phyloP scores from a whole-genome alignment of 306 rosid species.

The Rosa multiflora region DNA sequence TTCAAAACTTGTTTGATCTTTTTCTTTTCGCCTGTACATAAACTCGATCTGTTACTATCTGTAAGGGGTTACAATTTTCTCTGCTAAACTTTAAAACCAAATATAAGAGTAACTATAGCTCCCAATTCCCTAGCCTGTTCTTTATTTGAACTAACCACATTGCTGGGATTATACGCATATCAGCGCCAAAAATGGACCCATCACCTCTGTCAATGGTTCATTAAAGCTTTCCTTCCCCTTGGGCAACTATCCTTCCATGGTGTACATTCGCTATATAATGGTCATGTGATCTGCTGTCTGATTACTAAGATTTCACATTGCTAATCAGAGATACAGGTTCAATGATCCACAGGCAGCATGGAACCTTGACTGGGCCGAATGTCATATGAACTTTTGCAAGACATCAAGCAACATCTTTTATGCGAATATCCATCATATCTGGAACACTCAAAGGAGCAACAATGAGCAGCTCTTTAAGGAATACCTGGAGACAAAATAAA shows the following conservation, averaged over 20 bases:
- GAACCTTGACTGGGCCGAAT: background rate
- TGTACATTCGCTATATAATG: background rate
- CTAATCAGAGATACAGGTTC: background rate
- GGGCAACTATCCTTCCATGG: slow-evolving; percentile 10
- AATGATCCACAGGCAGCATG: background rate
- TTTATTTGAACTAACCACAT: background rate
- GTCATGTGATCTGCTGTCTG: background rate
- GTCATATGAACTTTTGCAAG: background rate
- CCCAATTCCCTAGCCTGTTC: background rate
- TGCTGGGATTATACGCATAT: background rate
- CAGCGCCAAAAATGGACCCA: background rate
- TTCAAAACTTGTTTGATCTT: background rate
- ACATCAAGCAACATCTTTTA: background rate
- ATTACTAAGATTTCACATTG: background rate
- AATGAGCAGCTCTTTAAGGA: slow-evolving; percentile 23
- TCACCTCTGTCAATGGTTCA: background rate
- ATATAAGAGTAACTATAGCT: background rate
- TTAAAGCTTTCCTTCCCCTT: background rate
- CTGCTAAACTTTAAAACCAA: background rate
- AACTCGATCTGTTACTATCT: background rate
- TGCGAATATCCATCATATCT: slow-evolving; percentile 1
- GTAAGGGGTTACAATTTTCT: background rate
- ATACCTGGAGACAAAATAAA: slow-evolving; percentile 10
- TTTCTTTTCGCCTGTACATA: background rate
- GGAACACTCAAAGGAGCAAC: slow-evolving; percentile 15